Percentiles rank a stretch among this genome's conserved stretches.
Conservation (phyloP, 805 yeast genomes). For the Teunomyces gatunensis region DNA sequence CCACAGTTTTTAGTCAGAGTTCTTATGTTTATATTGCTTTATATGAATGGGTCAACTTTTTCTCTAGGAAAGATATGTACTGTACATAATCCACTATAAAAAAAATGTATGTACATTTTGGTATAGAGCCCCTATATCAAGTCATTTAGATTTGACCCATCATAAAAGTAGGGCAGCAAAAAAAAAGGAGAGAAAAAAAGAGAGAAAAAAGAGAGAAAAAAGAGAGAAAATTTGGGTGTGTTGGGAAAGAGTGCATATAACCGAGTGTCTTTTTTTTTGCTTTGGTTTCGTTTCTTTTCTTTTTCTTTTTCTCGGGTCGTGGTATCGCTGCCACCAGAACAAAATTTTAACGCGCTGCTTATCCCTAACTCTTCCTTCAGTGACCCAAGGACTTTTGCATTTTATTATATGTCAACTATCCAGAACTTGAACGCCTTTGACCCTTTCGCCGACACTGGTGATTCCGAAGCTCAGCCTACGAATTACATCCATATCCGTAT, state of each 20-base stretch:
- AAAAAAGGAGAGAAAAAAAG: neutral
- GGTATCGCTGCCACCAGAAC: neutral
- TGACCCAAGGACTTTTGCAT: constrained; percentile 1
- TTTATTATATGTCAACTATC: constrained; percentile 72
- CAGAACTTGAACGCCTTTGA: constrained; percentile 81
- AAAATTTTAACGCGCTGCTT: neutral
- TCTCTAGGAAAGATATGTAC: no score
- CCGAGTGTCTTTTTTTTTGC: neutral
- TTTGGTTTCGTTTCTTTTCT: neutral
- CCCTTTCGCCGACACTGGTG: constrained; percentile 99
- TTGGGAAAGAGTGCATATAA: neutral
- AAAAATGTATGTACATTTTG: no score
- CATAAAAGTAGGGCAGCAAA: neutral
- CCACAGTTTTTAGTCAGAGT: no score
- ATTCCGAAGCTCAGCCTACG: constrained; percentile 94
- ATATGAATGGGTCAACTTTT: no score
- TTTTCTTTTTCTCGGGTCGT: neutral
- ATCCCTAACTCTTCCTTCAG: constrained; percentile 1
- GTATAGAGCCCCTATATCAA: neutral
- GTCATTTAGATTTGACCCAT: neutral
- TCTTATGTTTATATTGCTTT: no score
- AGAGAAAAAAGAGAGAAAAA: neutral
- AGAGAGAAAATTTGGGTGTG: neutral
- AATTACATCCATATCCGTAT: constrained; percentile 97
- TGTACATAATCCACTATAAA: no score